phyloP scores from a whole-genome alignment of 139 green algal species.

The Tetraselmis chui region DNA sequence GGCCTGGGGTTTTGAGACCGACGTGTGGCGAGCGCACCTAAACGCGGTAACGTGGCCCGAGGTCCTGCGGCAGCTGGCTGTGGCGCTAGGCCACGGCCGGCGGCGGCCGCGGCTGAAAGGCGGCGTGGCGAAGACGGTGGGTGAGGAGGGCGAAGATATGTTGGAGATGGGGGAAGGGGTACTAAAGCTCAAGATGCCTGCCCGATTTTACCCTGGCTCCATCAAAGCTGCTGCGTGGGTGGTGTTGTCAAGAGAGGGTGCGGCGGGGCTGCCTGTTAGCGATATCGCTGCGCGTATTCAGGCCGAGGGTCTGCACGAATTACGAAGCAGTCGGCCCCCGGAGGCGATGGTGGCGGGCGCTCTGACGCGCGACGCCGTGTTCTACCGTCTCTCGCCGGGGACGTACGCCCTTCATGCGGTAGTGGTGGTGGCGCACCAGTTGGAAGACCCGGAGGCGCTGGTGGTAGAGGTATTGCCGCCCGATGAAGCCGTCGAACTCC shows the following conservation, averaged over 20 bases:
- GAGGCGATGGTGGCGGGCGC: slow-evolving; percentile 59
- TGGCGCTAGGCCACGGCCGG: slow-evolving; percentile 36
- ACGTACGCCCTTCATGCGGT: slow-evolving; percentile 67
- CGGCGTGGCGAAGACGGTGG: slow-evolving; percentile 15
- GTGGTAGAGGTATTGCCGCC: slow-evolving; percentile 9
- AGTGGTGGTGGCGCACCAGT: slow-evolving; percentile 1
- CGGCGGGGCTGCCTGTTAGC: slow-evolving; percentile 52
- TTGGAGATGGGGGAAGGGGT: slow-evolving; percentile 31
- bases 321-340: slow-evolving; percentile 49
- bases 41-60: slow-evolving; percentile 84
- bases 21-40: slow-evolving; percentile 84
- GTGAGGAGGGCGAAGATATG: slow-evolving; percentile 64
- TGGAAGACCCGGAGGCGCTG: not conserved
- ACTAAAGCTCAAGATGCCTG: slow-evolving; percentile 61
- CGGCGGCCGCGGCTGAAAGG: not conserved
- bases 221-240: slow-evolving; percentile 83
- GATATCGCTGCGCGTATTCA: slow-evolving; percentile 76
- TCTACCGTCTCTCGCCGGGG: slow-evolving; percentile 56
- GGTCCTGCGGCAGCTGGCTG: slow-evolving; percentile 66
- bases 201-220: slow-evolving; percentile 48
- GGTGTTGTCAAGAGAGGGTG: slow-evolving; percentile 61
- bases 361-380: slow-evolving; percentile 74
- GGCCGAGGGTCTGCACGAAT: slow-evolving; percentile 62
- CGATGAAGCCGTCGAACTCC: not conserved
- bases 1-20: slow-evolving; percentile 88